Base-by-base conservation (phyloP, 768 basidiomycete genomes). In the Imleria badia region DNA sequence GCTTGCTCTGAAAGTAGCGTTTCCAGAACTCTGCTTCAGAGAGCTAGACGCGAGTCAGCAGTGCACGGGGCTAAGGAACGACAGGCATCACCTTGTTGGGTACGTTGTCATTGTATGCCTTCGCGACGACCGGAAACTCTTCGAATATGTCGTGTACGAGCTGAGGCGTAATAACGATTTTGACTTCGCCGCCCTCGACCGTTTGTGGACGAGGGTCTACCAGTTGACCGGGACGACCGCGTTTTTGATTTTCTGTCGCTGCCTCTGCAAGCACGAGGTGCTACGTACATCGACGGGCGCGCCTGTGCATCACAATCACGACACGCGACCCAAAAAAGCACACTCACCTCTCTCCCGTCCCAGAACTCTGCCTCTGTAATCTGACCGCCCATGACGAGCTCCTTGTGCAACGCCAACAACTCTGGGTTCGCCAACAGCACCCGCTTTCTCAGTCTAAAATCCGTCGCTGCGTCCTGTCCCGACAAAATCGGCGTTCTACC, bases 101-200 rank as follows among this genome's bases (percentile, higher is more conserved):
- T 1, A 98, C 95, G 61, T 95, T 94, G 66, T 96, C 94, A 55
- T 76, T 86, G 65, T 97, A 96, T 0, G 94, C 96, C 70, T 84
- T 89, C 38, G 89, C 86, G 13, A 98, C 93, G 31, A 97, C 89
- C 3, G 97, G 95, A 67, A 94, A 98, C 74, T 97, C 95, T 60
- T 98, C 94, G 64, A 99, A 99, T 45, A 98, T 94, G 65, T 98
- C 96, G 63, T 91, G 86, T 33, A 96, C 89, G 42, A 98, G 80
- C 71, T 94, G 91, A 15, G 90, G 90, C 3, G 94, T 95, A 45
- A 96, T 87, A 58, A 87, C 83, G 59, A 94, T 91, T 71, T 91
- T 95, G 66, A 89, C 81, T 71, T 95, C 91, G 17, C 91, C 91
- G 22, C 84, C 82, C 56, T 91, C 89, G 17, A 87, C 83, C 2